Base-by-base conservation (phyloP, 768 basidiomycete species). In the Kwoniella dendrophila region DNA sequence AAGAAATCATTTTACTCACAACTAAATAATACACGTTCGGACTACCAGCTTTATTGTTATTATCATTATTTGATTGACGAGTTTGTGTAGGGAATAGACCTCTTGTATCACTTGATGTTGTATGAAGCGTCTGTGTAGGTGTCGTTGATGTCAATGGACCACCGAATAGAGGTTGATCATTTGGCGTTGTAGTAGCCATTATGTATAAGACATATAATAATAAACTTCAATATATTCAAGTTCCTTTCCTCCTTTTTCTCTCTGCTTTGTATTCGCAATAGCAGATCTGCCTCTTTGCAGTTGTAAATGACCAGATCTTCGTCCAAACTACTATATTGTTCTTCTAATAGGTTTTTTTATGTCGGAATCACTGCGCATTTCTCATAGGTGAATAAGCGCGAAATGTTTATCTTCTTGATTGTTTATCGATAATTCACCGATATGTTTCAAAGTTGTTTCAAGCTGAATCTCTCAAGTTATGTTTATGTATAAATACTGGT, bases 11-110 rank as follows among this genome's bases (percentile, higher is more conserved):
- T 22, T 2, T 14, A 74, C 72, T 64, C 51, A 75, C 73, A 16
- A 75, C 73, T 30, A 75, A 63, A 52, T 75, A 75, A 40, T 75
- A 75, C 0, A 72, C 67, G 36, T 70, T 75, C 18, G 70, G 60
- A n/a, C 53, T 54, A 5, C 56, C 40, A 16, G 49, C 44, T 12
- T 22, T 61, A 8, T 29, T 34, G 51, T 45, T 52, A 27, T 55
- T 36, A 5, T 20, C 48, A 27, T 59, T 34, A 16, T 41, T 40
- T 6, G 30, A 22, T 11, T 36, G 30, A 4, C 60, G 32, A 16
- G 59, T 70, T 14, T 61, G 47, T 2, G 71, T 70, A 6, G 71
- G 71, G 44, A 73, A 73, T 44, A 73, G 52, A 11, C 64, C 45
- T 2, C 43, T 48, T 30, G 27, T 27, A 22, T 47, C 56, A 11